Percentiles rank a stretch among this genome's conserved stretches.
phyloP scores from a whole-genome alignment of 805 yeast species.

The Saccharomycopsis javanensis region DNA sequence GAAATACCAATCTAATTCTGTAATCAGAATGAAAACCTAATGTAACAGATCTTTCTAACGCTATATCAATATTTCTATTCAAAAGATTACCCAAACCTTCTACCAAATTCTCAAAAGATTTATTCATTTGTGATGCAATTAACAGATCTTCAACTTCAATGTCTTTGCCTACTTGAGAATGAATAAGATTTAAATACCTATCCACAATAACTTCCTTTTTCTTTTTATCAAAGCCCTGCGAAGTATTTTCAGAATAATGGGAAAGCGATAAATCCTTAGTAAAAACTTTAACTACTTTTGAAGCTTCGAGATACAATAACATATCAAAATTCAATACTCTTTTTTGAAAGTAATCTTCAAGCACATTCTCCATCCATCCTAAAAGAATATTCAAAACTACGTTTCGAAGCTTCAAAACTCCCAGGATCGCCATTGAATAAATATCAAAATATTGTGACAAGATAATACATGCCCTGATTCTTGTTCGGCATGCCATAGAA shows the following conservation, averaged over 20 bases:
- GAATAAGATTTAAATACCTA: constrained; percentile 19
- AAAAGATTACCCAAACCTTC: constrained; percentile 58
- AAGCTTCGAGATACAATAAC: constrained; percentile 5
- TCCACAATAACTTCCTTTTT: constrained; percentile 7
- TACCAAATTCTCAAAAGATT: constrained; percentile 53
- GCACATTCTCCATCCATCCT: constrained; percentile 8
- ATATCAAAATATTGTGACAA: background rate
- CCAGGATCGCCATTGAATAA: background rate
- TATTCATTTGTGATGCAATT: constrained; percentile 42
- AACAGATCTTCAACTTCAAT: constrained; percentile 7
- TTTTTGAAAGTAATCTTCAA: background rate
- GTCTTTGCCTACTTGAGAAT: constrained; percentile 25
- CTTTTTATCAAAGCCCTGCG: background rate
- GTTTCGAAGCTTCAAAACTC: constrained; percentile 1
- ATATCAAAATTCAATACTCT: background rate
- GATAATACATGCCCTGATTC: background rate
- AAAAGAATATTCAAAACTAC: background rate
- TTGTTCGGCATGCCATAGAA: background rate
- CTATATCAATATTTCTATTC: constrained; percentile 65
- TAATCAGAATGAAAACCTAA: constrained; percentile 64
- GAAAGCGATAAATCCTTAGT: constrained; percentile 3
- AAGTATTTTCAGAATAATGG: constrained; percentile 2
- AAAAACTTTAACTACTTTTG: background rate
- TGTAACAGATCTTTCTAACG: constrained; percentile 65
- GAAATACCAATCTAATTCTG: constrained; percentile 60